Base-by-base conservation (phyloP, 495 filamentous ascomycete genomes). In the Xylaria palmicola region DNA sequence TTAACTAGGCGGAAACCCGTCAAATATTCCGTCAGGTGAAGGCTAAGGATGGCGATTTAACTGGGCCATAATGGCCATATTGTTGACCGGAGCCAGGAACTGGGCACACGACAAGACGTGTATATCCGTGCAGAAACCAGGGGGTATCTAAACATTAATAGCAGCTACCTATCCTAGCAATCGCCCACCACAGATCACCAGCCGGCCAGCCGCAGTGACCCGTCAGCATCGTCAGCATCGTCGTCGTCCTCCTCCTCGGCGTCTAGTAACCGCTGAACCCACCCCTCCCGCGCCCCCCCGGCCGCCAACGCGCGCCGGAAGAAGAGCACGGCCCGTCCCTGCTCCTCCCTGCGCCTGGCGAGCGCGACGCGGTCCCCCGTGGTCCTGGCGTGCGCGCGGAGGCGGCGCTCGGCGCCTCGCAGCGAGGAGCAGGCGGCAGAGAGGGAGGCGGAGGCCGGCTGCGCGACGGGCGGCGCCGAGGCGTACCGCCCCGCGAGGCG, bases 241-340 rank as follows among this genome's bases (percentile, higher is more conserved):
- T n/a, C 12, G 7, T 69, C 70, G 7, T 65, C 65, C 4, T 65
- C 66, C 12, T 68, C 71, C 2, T 65, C 68, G 43, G 65, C 56
- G 9, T 44, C 36, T 55, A 70, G 29, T 20, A 75, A 65, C 61
- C 47, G 56, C 67, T 54, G 17, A 8, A 70, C 72, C 52, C 66
- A 65, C 12, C 63, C 67, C 40, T 74, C 70, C 19, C 75, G 29
- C 65, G 55, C 59, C 1, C 71, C 70, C 7, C 68, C 69, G 0
- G 53, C 65, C 17, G 72, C 65, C 58, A 60, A 45, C 5, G 75
- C 68, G 55, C 62, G 63, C 20, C 40, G 24, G 37, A 80, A 73
- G 10, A 72, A 44, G 13, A 5, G 32, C 53, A 65, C 59, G 10
- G 77, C 76, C 43, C 61, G 61, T 2, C 22, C 56, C 4, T 68